Evolutionary conservation across 1,284 basidiomycete genomes (phyloP).

Genomic region (Ganoderma leucocontextum): DNA sequence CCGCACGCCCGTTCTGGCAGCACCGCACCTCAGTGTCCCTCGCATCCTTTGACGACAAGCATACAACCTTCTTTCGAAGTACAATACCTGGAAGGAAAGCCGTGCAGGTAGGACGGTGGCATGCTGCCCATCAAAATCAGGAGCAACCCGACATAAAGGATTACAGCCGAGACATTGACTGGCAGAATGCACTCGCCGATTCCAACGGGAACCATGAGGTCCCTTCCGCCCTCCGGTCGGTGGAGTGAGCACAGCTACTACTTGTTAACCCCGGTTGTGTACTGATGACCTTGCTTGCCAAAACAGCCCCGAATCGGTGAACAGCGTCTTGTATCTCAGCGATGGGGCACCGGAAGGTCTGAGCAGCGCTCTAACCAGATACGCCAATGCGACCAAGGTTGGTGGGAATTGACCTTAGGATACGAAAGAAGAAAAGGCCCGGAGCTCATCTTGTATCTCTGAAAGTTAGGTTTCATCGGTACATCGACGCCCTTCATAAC

Average conservation of each 20-base stretch:
- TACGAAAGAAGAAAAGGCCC: background rate
- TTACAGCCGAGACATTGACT: conserved; percentile 45
- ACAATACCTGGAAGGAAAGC: conserved; percentile 61
- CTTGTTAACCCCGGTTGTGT: too few relatives aligned
- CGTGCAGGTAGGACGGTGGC: conserved; percentile 75
- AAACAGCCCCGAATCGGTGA: conserved; percentile 49
- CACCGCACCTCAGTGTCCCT: conserved; percentile 59
- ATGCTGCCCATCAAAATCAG: conserved; percentile 51
- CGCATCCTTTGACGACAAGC: conserved; percentile 51
- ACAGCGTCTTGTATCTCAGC: conserved; percentile 66
- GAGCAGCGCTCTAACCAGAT: conserved; percentile 54
- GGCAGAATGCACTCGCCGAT: conserved; percentile 61
- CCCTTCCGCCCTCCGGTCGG: conserved; percentile 46
- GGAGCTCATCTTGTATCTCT: background rate
- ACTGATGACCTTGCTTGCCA: background rate
- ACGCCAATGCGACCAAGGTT: conserved; percentile 63
- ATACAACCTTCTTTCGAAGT: conserved; percentile 61
- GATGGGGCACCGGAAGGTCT: conserved; percentile 73
- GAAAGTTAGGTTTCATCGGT: conserved; percentile 75
- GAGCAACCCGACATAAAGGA: conserved; percentile 19
- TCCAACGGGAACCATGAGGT: conserved; percentile 39
- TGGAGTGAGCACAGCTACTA: conserved; percentile 45
- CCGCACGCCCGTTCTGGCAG: conserved; percentile 19
- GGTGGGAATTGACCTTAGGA: conserved; percentile 6
- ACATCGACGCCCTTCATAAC: conserved; percentile 89